Evolutionary conservation across 805 yeast genomes (phyloP).

Genomic region (Metschnikowia baotianmanensis): DNA sequence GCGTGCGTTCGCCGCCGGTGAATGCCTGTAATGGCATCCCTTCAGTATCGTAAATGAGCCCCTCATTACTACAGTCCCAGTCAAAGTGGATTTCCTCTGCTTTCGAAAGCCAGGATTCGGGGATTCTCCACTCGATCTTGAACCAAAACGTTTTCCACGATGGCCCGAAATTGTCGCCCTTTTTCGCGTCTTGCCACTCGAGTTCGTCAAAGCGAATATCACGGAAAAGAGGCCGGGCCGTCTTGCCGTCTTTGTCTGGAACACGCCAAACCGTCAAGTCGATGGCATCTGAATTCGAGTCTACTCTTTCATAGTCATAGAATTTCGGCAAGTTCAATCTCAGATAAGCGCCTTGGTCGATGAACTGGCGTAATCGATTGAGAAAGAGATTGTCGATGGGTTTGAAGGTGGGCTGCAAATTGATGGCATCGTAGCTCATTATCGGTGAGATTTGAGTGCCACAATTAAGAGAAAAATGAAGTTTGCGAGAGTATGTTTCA

Average conservation of each 20-base stretch:
- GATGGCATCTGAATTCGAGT: constrained; percentile 43
- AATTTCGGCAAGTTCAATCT: constrained; percentile 77
- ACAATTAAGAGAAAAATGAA: no score
- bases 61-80: constrained; percentile 89
- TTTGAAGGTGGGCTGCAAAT: constrained; percentile 62
- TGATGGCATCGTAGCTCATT: constrained; percentile 21
- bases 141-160: constrained; percentile 99
- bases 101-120: constrained; percentile 51
- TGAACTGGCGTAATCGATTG: constrained; percentile 72
- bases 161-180: constrained; percentile 84
- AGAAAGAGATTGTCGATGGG: constrained; percentile 75
- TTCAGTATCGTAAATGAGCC: constrained; percentile 62
- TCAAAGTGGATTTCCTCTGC: constrained; percentile 59
- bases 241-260: constrained; percentile 50
- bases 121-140: constrained; percentile 61
- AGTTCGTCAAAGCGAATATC: constrained; percentile 49
- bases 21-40: constrained; percentile 81
- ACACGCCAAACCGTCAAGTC: constrained; percentile 69
- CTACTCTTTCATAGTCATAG: constrained; percentile 61
- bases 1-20: constrained; percentile 80
- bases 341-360: constrained; percentile 73
- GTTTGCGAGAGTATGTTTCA: no score
- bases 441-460: not conserved
- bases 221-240: constrained; percentile 61
- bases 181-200: constrained; percentile 54